phyloP scores from a whole-genome alignment of 208 protist genomes.

The Leishmania major region DNA sequence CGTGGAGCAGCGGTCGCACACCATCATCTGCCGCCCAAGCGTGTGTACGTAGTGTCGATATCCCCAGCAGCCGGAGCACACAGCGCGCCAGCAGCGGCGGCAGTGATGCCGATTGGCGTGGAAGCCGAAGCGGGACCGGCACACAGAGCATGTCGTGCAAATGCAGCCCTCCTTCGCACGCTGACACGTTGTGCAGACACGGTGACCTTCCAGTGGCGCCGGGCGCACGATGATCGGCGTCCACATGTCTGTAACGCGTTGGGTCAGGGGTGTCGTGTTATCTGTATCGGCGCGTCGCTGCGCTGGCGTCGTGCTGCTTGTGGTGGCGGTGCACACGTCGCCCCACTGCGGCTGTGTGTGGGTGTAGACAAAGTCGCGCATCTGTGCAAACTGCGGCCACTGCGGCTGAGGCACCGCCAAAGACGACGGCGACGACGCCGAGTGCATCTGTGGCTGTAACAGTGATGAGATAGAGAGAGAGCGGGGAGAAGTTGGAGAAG shows the following conservation, averaged over 20 bases:
- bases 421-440: background rate
- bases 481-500: background rate
- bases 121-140: slow-evolving; percentile 31
- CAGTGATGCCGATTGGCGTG: slow-evolving; percentile 68
- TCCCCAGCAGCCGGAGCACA: slow-evolving; percentile 61
- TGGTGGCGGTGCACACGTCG: slow-evolving; percentile 2
- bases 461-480: background rate
- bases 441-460: background rate
- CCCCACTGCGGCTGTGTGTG: slow-evolving; percentile 64
- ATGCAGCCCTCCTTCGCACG: slow-evolving; percentile 48
- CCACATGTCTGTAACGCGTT: background rate
- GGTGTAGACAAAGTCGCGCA: slow-evolving; percentile 52
- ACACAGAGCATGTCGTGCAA: slow-evolving; percentile 54
- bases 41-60: slow-evolving; percentile 57
- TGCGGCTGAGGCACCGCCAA: slow-evolving; percentile 36
- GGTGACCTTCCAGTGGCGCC: slow-evolving; percentile 31
- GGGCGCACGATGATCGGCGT: slow-evolving; percentile 28
- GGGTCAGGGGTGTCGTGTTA: background rate
- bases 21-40: slow-evolving; percentile 38
- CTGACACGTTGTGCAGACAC: slow-evolving; percentile 53
- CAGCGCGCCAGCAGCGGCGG: slow-evolving; percentile 66
- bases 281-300: background rate
- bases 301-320: background rate
- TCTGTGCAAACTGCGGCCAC: slow-evolving; percentile 31
- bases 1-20: slow-evolving; percentile 70